Conservation (phyloP, 2,329 filamentous ascomycete species). For the Microsporum ferrugineum region DNA sequence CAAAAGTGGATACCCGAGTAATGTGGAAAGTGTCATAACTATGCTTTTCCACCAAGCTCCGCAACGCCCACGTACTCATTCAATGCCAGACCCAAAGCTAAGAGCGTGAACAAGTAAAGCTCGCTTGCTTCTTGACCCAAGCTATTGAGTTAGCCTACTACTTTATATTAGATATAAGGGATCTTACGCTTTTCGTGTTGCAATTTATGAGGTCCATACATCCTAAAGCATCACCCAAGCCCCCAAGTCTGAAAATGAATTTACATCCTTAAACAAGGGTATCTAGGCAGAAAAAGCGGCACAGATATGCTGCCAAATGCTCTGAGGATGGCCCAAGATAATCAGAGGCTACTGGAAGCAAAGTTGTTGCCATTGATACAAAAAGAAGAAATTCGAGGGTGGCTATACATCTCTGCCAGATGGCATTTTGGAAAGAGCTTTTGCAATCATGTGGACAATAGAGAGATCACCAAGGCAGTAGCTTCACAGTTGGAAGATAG, state of each 20-base stretch:
- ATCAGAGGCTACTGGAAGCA: not conserved
- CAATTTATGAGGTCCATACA: too few relatives aligned
- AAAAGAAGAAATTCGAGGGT: not conserved
- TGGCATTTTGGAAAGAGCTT: not conserved
- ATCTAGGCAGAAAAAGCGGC: not conserved
- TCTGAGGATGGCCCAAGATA: not conserved
- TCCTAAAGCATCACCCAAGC: too few relatives aligned
- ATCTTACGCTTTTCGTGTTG: too few relatives aligned
- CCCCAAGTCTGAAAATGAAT: not conserved
- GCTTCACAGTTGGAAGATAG: not conserved
- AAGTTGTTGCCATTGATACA: not conserved
- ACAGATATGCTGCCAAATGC: not conserved
- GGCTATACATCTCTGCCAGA: not conserved
- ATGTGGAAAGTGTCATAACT: too few relatives aligned
- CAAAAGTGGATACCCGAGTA: too few relatives aligned
- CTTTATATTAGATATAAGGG: too few relatives aligned
- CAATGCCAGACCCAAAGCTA: too few relatives aligned
- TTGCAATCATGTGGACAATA: not conserved
- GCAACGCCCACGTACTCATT: too few relatives aligned
- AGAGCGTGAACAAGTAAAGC: too few relatives aligned
- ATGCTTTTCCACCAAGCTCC: too few relatives aligned
- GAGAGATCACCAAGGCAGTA: not conserved
- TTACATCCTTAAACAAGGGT: not conserved
- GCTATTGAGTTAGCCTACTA: too few relatives aligned
- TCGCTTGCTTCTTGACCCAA: too few relatives aligned